Percentiles rank a stretch among this genome's conserved stretches.
Conservation (phyloP, 805 yeast species). For the Debaryomyces tyrocola region DNA sequence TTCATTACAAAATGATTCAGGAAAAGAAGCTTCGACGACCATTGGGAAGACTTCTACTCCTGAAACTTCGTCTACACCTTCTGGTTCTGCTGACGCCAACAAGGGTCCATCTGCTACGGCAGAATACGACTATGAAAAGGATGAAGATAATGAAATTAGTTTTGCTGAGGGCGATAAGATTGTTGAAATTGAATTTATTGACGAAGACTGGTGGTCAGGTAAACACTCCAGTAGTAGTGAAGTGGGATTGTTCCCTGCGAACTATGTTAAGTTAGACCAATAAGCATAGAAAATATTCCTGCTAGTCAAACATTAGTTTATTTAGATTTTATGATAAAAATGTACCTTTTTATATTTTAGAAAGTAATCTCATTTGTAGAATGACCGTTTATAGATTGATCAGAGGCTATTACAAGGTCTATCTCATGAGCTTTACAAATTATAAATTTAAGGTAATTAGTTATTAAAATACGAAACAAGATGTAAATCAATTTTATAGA, state of each 20-base stretch:
- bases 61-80: slow-evolving; percentile 7
- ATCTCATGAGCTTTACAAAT: no score
- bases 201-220: slow-evolving; percentile 98
- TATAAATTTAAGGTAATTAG: no score
- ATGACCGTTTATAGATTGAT: no score
- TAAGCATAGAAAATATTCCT: background rate
- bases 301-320: no score
- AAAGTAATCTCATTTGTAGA: no score
- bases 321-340: no score
- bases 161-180: slow-evolving; percentile 84
- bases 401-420: no score
- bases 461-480: no score
- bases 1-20: slow-evolving; percentile 25
- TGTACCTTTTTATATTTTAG: no score
- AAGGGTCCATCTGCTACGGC: slow-evolving; percentile 53
- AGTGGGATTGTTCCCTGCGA: slow-evolving; percentile 86
- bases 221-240: slow-evolving; percentile 64
- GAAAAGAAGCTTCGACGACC: slow-evolving; percentile 3
- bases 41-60: slow-evolving; percentile 13
- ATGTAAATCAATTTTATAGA: no score
- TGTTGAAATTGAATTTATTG: slow-evolving; percentile 80
- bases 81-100: slow-evolving; percentile 16
- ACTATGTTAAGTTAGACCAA: slow-evolving; percentile 56
- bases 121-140: slow-evolving; percentile 80
- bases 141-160: slow-evolving; percentile 86